A percentile compares a stretch with the other conserved stretches of the same genome.
Evolutionary conservation across 2,329 filamentous ascomycete species (phyloP).

Genomic region (Monosporascus sp.): DNA sequence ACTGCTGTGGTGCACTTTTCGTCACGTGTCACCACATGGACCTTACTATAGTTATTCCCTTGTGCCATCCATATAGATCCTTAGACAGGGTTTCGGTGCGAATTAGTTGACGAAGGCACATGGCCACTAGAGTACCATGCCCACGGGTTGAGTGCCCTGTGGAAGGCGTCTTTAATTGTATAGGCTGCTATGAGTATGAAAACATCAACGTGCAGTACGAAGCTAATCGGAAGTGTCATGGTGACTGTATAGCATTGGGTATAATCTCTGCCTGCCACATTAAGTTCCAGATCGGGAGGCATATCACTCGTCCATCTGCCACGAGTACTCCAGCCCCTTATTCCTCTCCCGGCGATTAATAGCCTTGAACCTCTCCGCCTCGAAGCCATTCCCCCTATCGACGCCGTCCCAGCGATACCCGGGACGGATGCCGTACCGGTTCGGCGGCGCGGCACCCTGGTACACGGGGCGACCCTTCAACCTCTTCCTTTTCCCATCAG

Average conservation of each 20-base stretch:
- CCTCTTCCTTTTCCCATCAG: constrained; percentile 23
- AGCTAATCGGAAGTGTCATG: not conserved
- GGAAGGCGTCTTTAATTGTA: too few species aligned
- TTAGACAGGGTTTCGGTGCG: too few species aligned
- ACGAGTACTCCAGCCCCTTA: constrained; percentile 79
- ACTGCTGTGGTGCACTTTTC: too few species aligned
- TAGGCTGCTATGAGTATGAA: too few species aligned
- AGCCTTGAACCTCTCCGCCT: constrained; percentile 86
- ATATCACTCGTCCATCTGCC: constrained; percentile 87
- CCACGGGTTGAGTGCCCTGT: too few species aligned
- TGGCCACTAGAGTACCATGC: too few species aligned
- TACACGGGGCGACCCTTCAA: constrained; percentile 60
- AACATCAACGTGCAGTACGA: too few species aligned
- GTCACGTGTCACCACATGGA: too few species aligned
- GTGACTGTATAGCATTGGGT: constrained; percentile 4
- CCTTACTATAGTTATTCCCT: too few species aligned
- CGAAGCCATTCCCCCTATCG: constrained; percentile 88
- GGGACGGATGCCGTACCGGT: constrained; percentile 87
- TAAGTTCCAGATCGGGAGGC: too few species aligned
- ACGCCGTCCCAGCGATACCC: constrained; percentile 97
- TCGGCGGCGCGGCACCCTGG: constrained; percentile 74
- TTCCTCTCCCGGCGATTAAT: constrained; percentile 72
- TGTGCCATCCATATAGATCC: too few species aligned
- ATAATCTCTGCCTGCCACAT: not conserved
- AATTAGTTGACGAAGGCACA: too few species aligned